Evolutionary conservation across 2,329 filamentous ascomycete species (phyloP).

Genomic region (Ceratocystis lukuohia): DNA sequence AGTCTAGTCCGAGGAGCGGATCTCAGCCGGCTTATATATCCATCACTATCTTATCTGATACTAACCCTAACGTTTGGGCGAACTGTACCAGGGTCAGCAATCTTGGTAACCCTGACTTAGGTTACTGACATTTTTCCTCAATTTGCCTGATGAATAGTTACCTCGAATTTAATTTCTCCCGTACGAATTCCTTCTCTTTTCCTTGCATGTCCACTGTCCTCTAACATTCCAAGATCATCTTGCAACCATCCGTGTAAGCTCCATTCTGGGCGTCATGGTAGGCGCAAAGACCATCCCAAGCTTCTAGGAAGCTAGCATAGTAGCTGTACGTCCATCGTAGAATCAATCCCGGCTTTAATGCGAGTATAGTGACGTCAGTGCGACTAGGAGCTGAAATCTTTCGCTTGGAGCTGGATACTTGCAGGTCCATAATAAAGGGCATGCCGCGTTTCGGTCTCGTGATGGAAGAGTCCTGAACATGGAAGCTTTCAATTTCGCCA

Average conservation of each 20-base stretch:
- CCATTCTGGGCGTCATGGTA: not conserved
- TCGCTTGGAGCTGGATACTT: not conserved
- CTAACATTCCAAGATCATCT: not conserved
- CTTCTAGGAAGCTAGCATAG: not conserved
- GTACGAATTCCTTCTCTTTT: too few species aligned
- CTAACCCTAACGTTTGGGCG: too few species aligned
- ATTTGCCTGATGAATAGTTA: too few species aligned
- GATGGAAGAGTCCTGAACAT: not conserved
- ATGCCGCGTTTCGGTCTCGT: not conserved
- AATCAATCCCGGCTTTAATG: not conserved
- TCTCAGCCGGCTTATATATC: too few species aligned
- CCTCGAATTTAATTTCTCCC: too few species aligned
- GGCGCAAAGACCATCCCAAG: not conserved
- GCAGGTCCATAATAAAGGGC: not conserved
- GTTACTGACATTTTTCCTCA: not conserved
- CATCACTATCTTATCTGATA: too few species aligned
- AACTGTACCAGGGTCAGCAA: too few species aligned
- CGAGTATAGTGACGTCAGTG: not conserved
- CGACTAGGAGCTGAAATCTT: not conserved
- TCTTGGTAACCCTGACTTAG: too few species aligned
- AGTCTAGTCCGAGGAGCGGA: too few species aligned
- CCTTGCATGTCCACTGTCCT: not conserved
- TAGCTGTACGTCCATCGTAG: constrained; percentile 1
- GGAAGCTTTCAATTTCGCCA: not conserved
- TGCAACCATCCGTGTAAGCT: not conserved